These are phyloP conservation scores for Zymoseptoria brevis DNA, from an alignment of 2,329 filamentous ascomycete species.

Conservation along the genomic window DNA sequence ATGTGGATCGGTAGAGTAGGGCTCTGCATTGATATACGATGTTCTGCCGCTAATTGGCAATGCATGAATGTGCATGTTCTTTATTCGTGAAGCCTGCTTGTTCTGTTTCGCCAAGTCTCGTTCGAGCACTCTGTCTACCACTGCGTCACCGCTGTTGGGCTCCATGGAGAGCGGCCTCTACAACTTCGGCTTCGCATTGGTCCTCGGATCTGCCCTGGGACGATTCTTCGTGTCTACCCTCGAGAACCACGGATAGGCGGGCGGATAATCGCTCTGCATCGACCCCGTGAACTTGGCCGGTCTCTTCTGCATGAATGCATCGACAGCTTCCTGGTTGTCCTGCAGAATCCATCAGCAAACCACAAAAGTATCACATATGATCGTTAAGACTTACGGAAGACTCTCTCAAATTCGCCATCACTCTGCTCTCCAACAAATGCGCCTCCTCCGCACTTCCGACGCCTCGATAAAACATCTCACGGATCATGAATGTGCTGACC, in stretches of 20 bases:
- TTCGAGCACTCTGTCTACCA: background rate
- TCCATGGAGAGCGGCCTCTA: background rate
- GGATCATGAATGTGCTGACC: constrained; percentile 18
- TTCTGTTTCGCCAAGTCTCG: background rate
- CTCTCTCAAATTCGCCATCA: constrained; percentile 16
- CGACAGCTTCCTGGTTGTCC: constrained; percentile 17
- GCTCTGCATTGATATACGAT: background rate
- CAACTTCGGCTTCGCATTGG: constrained; percentile 13
- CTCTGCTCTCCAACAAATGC: constrained; percentile 15
- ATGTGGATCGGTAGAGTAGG: background rate
- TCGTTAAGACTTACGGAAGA: constrained; percentile 6
- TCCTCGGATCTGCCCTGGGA: constrained; percentile 10
- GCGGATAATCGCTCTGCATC: constrained; percentile 13
- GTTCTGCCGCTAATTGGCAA: background rate
- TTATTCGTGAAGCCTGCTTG: background rate
- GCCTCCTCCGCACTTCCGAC: constrained; percentile 14
- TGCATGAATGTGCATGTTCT: background rate
- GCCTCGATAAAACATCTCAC: constrained; percentile 17
- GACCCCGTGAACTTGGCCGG: constrained; percentile 12
- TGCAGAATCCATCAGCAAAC: background rate
- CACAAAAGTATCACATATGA: background rate
- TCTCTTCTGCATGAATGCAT: constrained; percentile 16
- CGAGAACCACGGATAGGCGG: constrained; percentile 15
- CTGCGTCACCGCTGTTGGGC: too few species aligned
- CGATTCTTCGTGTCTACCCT: constrained; percentile 13